Evolutionary conservation across 495 filamentous ascomycete genomes (phyloP).

Genomic region (Podospora appendiculata): DNA sequence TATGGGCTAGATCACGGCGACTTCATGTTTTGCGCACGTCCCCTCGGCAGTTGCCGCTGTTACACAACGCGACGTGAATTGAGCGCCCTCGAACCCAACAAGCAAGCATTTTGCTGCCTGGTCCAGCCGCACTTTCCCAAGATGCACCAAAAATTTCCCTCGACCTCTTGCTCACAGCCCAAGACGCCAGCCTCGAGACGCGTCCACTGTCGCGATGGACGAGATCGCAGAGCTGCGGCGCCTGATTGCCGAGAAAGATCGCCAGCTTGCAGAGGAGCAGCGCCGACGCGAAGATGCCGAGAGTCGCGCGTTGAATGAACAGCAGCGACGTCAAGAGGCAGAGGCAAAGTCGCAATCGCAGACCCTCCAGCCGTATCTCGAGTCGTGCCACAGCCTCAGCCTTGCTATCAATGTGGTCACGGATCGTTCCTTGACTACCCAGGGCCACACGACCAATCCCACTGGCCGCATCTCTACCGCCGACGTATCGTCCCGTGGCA

Average conservation of each 20-base stretch:
- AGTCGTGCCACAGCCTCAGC: conserved; percentile 22
- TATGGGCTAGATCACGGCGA: too few species aligned
- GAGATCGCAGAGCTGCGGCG: not conserved
- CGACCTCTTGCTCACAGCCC: too few species aligned
- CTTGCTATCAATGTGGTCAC: conserved; percentile 26
- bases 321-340: conserved; percentile 14
- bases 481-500: conserved; percentile 25
- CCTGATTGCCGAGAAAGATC: not conserved
- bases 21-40: too few species aligned
- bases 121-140: too few species aligned
- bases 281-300: not conserved
- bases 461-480: conserved; percentile 23
- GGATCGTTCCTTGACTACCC: conserved; percentile 21
- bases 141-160: too few species aligned
- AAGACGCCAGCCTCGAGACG: too few species aligned
- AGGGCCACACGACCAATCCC: conserved; percentile 23
- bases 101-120: too few species aligned
- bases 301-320: conserved; percentile 5
- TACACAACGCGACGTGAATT: too few species aligned
- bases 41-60: too few species aligned
- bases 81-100: too few species aligned
- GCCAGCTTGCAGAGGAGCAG: not conserved
- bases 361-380: conserved; percentile 22
- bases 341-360: conserved; percentile 10
- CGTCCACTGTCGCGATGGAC: too few species aligned